Evolutionary conservation across 2,329 filamentous ascomycete genomes (phyloP).

Genomic region (Colletotrichum sp.): DNA sequence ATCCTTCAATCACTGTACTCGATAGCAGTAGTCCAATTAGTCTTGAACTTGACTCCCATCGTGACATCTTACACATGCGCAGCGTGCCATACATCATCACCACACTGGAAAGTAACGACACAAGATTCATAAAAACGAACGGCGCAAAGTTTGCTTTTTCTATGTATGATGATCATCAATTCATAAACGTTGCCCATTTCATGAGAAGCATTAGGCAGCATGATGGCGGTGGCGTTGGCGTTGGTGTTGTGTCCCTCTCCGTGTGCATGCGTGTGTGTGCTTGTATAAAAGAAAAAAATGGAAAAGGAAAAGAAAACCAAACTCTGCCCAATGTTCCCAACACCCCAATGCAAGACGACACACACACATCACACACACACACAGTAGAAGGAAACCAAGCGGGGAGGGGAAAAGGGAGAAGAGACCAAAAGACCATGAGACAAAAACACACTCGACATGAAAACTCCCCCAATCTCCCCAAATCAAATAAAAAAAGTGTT

Average conservation of each 20-base stretch:
- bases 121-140: background rate
- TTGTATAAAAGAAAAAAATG: background rate
- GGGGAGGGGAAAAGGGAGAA: background rate
- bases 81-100: background rate
- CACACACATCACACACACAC: background rate
- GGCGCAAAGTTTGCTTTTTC: constrained; percentile 7
- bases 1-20: background rate
- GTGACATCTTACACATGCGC: background rate
- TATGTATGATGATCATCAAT: constrained; percentile 20
- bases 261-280: background rate
- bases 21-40: too few relatives aligned
- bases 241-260: background rate
- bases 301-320: background rate
- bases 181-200: constrained; percentile 19
- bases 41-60: background rate
- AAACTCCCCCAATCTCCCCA: background rate
- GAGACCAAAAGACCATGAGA: background rate
- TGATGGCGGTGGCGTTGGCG: background rate
- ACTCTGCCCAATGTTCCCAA: background rate
- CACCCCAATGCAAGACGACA: constrained; percentile 2
- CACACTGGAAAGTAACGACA: background rate
- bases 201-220: constrained; percentile 18
- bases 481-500: background rate
- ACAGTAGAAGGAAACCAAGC: background rate
- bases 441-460: background rate